Evolutionary conservation across 2,329 filamentous ascomycete species (phyloP).

Genomic region (Fusarium torreyae): DNA sequence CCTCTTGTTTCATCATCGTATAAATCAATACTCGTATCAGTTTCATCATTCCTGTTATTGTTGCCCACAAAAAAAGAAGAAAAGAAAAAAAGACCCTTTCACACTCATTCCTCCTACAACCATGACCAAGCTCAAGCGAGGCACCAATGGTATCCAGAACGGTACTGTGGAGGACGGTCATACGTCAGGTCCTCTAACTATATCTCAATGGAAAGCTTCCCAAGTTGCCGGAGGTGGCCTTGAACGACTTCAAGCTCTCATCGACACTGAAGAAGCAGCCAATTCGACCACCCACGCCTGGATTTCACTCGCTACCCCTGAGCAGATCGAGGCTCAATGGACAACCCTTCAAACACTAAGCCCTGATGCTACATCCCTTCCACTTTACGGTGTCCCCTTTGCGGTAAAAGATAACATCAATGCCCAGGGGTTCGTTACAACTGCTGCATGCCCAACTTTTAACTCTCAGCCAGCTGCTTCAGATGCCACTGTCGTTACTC

Average conservation of each 20-base stretch:
- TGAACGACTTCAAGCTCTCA: constrained; percentile 47
- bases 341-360: constrained; percentile 23
- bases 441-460: constrained; percentile 66
- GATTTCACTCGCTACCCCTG: constrained; percentile 52
- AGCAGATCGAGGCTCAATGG: constrained; percentile 48
- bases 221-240: constrained; percentile 49
- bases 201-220: constrained; percentile 48
- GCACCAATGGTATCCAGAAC: background rate
- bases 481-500: constrained; percentile 65
- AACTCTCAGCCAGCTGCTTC: constrained; percentile 60
- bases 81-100: too few species aligned
- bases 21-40: background rate
- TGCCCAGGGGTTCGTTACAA: constrained; percentile 65
- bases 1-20: background rate
- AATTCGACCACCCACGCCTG: constrained; percentile 50
- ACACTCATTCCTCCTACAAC: background rate
- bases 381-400: constrained; percentile 71
- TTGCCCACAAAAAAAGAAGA: too few species aligned
- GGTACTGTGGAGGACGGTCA: background rate
- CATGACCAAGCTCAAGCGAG: background rate
- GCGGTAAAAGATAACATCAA: constrained; percentile 72
- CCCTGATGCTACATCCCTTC: constrained; percentile 51
- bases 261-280: constrained; percentile 37
- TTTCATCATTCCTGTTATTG: background rate
- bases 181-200: constrained; percentile 30